Evolutionary conservation across 2,329 filamentous ascomycete species (phyloP).

Genomic region (Ceratocystis ficicola): DNA sequence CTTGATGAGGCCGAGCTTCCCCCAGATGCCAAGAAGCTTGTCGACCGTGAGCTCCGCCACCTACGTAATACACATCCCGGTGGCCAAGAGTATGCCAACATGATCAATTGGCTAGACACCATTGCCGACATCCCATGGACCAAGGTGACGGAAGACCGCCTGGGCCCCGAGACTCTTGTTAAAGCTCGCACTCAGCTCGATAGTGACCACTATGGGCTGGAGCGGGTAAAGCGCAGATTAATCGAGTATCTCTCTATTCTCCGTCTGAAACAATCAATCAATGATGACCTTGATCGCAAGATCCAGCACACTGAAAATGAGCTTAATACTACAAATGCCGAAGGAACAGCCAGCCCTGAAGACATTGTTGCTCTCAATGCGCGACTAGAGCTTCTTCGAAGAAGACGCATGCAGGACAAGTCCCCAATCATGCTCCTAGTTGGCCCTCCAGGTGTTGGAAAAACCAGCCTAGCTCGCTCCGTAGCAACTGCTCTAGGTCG

Average conservation of each 20-base stretch:
- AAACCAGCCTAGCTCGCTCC: conserved; percentile 88
- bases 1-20: conserved; percentile 70
- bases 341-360: conserved; percentile 31
- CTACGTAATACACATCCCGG: conserved; percentile 92
- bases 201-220: conserved; percentile 88
- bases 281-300: conserved; percentile 68
- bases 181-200: conserved; percentile 81
- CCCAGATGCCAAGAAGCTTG: conserved; percentile 78
- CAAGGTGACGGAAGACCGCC: conserved; percentile 67
- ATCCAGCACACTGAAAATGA: conserved; percentile 56
- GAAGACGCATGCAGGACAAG: conserved; percentile 81
- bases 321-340: conserved; percentile 28
- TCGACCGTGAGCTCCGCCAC: conserved; percentile 74
- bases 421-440: conserved; percentile 90
- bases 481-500: conserved; percentile 83
- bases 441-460: conserved; percentile 87
- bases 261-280: conserved; percentile 83
- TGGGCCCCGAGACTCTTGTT: conserved; percentile 67
- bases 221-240: conserved; percentile 93
- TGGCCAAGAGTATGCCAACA: conserved; percentile 91
- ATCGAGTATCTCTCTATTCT: conserved; percentile 95
- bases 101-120: conserved; percentile 85
- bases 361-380: conserved; percentile 34
- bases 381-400: conserved; percentile 63
- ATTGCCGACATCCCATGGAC: conserved; percentile 90